These are phyloP conservation scores for Dactylis glomerata DNA, from an alignment of 176 grass and related monocot genomes.

Conservation along the genomic window DNA sequence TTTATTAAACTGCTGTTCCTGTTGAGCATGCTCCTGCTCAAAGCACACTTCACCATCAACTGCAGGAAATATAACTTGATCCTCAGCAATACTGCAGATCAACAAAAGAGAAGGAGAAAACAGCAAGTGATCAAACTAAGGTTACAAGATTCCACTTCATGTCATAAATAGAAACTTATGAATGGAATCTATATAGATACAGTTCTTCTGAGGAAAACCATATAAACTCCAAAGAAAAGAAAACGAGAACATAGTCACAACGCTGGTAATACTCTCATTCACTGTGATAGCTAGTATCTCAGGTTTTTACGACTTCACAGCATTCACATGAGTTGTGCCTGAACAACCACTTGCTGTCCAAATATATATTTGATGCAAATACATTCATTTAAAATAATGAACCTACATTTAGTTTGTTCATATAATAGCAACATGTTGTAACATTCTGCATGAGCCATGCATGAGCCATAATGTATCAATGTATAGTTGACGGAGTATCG, in stretches of 20 bases:
- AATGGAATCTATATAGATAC: background rate
- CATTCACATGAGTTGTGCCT: background rate
- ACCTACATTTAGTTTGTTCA: background rate
- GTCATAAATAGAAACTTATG: background rate
- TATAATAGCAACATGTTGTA: background rate
- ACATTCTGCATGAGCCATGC: background rate
- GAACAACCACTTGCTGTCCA: background rate
- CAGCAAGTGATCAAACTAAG: conserved; percentile 2
- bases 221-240: background rate
- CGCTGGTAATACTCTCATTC: background rate
- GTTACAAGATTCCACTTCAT: background rate
- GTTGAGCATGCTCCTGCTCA: conserved; percentile 74
- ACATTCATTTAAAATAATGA: background rate
- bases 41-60: conserved; percentile 56
- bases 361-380: background rate
- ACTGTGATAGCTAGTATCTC: background rate
- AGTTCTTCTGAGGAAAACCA: background rate
- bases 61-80: conserved; percentile 93
- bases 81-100: conserved; percentile 65
- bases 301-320: background rate
- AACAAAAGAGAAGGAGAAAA: background rate
- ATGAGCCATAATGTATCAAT: conserved; percentile 12
- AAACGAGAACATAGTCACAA: conserved; percentile 18
- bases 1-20: conserved; percentile 58
- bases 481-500: background rate